phyloP scores from a whole-genome alignment of 345 rosid genomes.

The Laguncularia racemosa region DNA sequence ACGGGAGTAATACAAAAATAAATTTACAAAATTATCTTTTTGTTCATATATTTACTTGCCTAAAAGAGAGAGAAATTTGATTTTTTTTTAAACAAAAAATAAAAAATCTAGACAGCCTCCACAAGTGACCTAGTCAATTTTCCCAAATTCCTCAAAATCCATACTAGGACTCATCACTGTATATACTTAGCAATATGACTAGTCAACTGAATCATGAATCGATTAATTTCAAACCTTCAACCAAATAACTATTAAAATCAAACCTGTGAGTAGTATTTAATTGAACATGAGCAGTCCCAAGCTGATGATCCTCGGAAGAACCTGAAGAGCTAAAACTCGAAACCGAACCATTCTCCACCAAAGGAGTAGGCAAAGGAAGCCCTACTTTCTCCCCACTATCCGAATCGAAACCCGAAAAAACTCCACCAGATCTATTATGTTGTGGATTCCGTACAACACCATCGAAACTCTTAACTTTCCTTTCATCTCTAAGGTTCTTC shows the following conservation, averaged over 20 bases:
- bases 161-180: too few species aligned
- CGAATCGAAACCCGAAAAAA: slow-evolving; percentile 63
- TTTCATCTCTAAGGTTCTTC: slow-evolving; percentile 18
- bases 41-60: too few species aligned
- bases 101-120: too few species aligned
- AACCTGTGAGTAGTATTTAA: slow-evolving; percentile 41
- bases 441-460: slow-evolving; percentile 36
- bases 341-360: slow-evolving; percentile 50
- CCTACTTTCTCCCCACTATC: slow-evolving; percentile 52
- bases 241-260: slow-evolving; percentile 3
- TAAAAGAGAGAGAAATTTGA: too few species aligned
- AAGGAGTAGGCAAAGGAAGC: slow-evolving; percentile 74
- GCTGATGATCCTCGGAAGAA: slow-evolving; percentile 62
- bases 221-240: slow-evolving; percentile 1
- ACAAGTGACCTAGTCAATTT: too few species aligned
- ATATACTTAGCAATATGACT: not conserved
- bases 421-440: slow-evolving; percentile 40
- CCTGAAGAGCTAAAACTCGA: slow-evolving; percentile 86
- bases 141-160: too few species aligned
- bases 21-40: too few species aligned
- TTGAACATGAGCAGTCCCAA: slow-evolving; percentile 30
- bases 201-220: not conserved
- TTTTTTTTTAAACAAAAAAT: too few species aligned
- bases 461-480: slow-evolving; percentile 29
- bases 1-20: too few species aligned